Conservation (phyloP, 2,329 filamentous ascomycete species). For the Onygena corvina region DNA sequence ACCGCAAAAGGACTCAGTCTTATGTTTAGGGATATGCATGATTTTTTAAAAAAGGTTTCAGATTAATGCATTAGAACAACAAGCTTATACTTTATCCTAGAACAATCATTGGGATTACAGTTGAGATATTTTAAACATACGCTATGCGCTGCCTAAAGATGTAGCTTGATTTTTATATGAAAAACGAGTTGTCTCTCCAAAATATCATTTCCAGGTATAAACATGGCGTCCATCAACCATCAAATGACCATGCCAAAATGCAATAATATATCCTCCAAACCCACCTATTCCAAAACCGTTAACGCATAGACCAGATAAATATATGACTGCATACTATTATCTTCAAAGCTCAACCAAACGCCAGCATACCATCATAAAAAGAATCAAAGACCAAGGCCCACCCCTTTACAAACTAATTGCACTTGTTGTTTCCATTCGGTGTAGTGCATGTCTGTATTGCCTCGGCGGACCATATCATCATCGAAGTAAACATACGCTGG, state of each 20-base stretch:
- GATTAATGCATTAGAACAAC: background rate
- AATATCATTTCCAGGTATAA: background rate
- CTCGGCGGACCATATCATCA: constrained; percentile 24
- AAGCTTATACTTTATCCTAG: background rate
- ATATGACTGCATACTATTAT: background rate
- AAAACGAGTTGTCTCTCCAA: background rate
- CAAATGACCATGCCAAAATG: background rate
- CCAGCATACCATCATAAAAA: background rate
- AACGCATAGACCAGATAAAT: background rate
- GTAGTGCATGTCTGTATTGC: constrained; percentile 27
- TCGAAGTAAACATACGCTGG: constrained; percentile 33
- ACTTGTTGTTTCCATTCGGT: constrained; percentile 28
- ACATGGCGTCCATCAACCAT: background rate
- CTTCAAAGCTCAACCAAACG: background rate
- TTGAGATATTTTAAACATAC: too few species aligned
- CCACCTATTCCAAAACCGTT: background rate
- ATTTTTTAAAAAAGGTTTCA: background rate
- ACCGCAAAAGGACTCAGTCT: background rate
- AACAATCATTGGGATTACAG: too few species aligned
- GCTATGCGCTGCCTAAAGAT: too few species aligned
- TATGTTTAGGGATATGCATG: background rate
- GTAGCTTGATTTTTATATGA: too few species aligned
- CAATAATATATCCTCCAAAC: background rate
- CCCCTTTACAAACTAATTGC: constrained; percentile 27
- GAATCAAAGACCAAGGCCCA: constrained; percentile 18